Percentiles rank a stretch among this genome's conserved stretches.
phyloP scores from a whole-genome alignment of 768 basidiomycete species.

The Imleria badia region DNA sequence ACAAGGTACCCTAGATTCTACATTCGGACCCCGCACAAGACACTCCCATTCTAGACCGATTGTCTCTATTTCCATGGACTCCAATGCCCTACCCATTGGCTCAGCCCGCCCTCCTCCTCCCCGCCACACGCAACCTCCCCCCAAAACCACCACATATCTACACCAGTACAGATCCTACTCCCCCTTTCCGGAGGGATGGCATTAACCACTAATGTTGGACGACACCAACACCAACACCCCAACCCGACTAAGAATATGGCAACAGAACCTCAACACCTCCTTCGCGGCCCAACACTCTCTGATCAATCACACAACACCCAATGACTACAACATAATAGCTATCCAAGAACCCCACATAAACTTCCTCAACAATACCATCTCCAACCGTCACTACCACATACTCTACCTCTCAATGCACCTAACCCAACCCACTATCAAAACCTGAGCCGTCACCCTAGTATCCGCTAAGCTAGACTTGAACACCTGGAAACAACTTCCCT shows the following conservation, averaged over 20 bases:
- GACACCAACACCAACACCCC: not conserved
- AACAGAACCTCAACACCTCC: not conserved
- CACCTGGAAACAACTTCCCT: not conserved
- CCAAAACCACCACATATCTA: no score
- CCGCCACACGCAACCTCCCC: no score
- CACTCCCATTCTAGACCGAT: no score
- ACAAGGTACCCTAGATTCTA: no score
- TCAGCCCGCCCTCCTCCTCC: no score
- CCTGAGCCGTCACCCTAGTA: not conserved
- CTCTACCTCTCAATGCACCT: not conserved
- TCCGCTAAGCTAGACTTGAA: not conserved
- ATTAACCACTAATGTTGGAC: no score
- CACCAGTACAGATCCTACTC: no score
- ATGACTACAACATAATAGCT: not conserved
- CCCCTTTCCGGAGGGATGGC: no score
- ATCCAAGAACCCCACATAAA: not conserved
- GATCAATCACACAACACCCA: not conserved
- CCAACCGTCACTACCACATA: not conserved
- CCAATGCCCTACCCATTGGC: no score
- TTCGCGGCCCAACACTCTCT: not conserved
- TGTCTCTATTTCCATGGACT: no score
- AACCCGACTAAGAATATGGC: not conserved
- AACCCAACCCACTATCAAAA: accelerated
- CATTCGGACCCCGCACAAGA: no score
- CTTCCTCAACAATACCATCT: not conserved